A percentile compares a stretch with the other conserved stretches of the same genome.
Evolutionary conservation across 2,329 filamentous ascomycete species (phyloP).

Genomic region (Penicillium sp.): DNA sequence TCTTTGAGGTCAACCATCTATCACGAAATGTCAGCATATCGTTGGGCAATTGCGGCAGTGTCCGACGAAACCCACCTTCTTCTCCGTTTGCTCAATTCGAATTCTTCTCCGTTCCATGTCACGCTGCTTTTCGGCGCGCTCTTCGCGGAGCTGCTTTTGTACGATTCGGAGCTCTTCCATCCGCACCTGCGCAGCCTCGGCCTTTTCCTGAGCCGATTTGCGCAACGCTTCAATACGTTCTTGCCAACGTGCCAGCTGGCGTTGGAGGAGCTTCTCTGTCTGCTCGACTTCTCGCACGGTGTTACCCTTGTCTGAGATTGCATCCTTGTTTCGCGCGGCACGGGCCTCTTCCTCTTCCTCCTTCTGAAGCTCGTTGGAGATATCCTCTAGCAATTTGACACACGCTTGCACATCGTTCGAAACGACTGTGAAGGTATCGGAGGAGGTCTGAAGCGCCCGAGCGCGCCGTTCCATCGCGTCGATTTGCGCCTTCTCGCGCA

Average conservation of each 20-base stretch:
- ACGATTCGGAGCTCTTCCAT: conserved; percentile 84
- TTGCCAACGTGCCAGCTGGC: conserved; percentile 78
- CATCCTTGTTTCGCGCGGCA: conserved; percentile 76
- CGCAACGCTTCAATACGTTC: conserved; percentile 80
- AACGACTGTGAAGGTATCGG: conserved; percentile 81
- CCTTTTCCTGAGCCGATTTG: conserved; percentile 73
- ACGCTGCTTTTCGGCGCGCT: conserved; percentile 76
- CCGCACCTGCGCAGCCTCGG: conserved; percentile 70
- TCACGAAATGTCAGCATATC: conserved; percentile 16
- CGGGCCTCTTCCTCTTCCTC: conserved; percentile 85
- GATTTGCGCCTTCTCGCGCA: conserved; percentile 73
- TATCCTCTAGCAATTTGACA: conserved; percentile 83
- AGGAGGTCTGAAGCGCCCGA: conserved; percentile 85
- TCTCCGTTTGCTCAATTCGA: conserved; percentile 96
- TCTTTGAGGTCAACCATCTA: conserved; percentile 98
- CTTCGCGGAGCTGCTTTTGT: conserved; percentile 74
- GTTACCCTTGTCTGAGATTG: conserved; percentile 78
- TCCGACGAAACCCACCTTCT: conserved; percentile 63
- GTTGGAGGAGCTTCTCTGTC: conserved; percentile 73
- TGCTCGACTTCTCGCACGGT: conserved; percentile 89
- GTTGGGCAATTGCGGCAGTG: not conserved
- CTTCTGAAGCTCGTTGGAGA: conserved; percentile 73
- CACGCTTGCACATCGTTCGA: conserved; percentile 79
- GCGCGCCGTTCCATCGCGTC: conserved; percentile 80
- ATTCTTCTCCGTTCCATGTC: conserved; percentile 89